These are phyloP conservation scores for Mycena sp. DNA, from an alignment of 1,284 basidiomycete species.

Conservation along the genomic window DNA sequence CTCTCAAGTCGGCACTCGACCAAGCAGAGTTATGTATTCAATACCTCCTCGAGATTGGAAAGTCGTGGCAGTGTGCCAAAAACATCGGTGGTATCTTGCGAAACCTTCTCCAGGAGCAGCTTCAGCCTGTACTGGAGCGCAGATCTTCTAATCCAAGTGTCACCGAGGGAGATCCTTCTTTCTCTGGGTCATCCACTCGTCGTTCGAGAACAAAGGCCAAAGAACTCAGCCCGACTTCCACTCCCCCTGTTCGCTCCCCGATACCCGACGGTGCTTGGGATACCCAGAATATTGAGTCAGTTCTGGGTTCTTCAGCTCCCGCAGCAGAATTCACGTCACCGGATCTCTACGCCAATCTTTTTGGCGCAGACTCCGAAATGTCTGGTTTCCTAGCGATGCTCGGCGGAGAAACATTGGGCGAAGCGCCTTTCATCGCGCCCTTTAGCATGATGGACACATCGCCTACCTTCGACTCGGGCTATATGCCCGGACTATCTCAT, in stretches of 20 bases:
- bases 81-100: conserved; percentile 58
- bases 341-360: not conserved
- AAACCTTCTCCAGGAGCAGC: conserved; percentile 46
- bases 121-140: no score
- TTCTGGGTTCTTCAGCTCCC: no score
- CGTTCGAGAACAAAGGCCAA: no score
- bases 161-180: no score
- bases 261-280: no score
- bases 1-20: conserved; percentile 49
- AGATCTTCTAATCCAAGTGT: no score
- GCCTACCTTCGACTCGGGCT: not conserved
- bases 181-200: no score
- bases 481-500: not conserved
- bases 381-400: not conserved
- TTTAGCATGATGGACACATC: not conserved
- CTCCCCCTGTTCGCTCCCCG: no score
- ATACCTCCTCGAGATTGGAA: conserved; percentile 59
- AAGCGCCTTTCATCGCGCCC: not conserved
- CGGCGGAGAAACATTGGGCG: not conserved
- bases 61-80: conserved; percentile 61
- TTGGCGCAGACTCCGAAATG: not conserved
- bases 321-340: no score
- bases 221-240: no score
- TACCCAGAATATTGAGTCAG: no score
- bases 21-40: conserved; percentile 57